Evolutionary conservation across 768 basidiomycete species (phyloP).

Genomic region (Kwoniella sp.): DNA sequence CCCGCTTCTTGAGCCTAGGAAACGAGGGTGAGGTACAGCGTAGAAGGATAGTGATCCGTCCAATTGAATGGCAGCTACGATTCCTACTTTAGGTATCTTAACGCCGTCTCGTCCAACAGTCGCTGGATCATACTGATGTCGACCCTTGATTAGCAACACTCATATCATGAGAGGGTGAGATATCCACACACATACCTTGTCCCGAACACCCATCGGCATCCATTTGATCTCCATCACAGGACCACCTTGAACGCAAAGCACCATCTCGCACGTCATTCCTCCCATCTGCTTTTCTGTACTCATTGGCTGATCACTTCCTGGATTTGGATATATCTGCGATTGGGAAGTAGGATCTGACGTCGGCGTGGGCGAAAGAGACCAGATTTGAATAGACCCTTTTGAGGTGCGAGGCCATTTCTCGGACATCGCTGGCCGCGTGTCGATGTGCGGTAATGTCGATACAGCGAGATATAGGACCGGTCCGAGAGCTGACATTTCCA

Average conservation of each 20-base stretch:
- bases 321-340: conserved; percentile 2
- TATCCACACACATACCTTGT: conserved; percentile 59
- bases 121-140: conserved; percentile 6
- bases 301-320: conserved; percentile 17
- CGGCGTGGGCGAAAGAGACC: conserved; percentile 62
- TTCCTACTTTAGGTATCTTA: conserved; percentile 66
- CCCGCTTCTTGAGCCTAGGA: neutral
- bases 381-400: conserved; percentile 80
- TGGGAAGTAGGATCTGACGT: neutral
- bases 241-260: conserved; percentile 80
- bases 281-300: conserved; percentile 56
- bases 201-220: conserved; percentile 87
- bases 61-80: conserved; percentile 81
- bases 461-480: conserved; percentile 80
- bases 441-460: conserved; percentile 69
- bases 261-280: conserved; percentile 75
- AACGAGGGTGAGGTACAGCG: conserved; percentile 73
- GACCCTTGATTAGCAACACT: too few relatives aligned
- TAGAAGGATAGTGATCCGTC: conserved; percentile 83
- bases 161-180: neutral
- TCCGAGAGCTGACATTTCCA: conserved; percentile 49
- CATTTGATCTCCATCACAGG: conserved; percentile 81
- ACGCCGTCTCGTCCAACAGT: neutral
- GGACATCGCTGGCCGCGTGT: conserved; percentile 70
- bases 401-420: conserved; percentile 59